Conservation (phyloP, 176 grass and related monocot genomes). For the sorghum (Sorghum bicolor) region Sorghum_bicolor_NCBIv3 NC_012875.2:44364501-44365000, state of each 20-base stretch:
- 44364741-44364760: neutral
- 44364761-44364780: conserved; percentile 10
- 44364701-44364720: conserved; percentile 7
- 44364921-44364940: neutral
- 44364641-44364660: conserved; percentile 44
- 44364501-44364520: conserved; percentile 45
- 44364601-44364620: neutral
- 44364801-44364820: neutral
- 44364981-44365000: neutral
- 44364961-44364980: neutral
- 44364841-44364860: neutral
- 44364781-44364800: neutral
- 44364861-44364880: neutral
- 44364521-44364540: conserved; percentile 45
- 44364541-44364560: conserved; percentile 30
- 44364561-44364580: too few relatives aligned
- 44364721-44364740: neutral
- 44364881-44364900: neutral
- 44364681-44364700: conserved; percentile 39
- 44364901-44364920: neutral
- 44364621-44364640: conserved; percentile 32
- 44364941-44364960: neutral
- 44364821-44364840: neutral
- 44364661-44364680: conserved; percentile 63
- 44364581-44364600: neutral